Evolutionary conservation across 345 rosid genomes (phyloP).

Genomic region (Angophora floribunda): DNA sequence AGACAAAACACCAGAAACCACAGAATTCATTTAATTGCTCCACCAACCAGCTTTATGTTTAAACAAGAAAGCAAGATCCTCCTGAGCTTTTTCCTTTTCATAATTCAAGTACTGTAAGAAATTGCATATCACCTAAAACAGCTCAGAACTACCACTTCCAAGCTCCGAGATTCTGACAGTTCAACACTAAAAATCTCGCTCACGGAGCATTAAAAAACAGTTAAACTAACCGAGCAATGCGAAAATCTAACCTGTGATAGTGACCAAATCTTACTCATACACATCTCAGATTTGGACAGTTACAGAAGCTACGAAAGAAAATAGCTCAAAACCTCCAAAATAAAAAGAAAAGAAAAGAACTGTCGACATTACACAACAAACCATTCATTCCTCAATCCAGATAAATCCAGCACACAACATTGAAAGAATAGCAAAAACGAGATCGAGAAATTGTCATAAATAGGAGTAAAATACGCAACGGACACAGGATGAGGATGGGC

Average conservation of each 20-base stretch:
- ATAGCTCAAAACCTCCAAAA: not conserved
- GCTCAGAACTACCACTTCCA: not conserved
- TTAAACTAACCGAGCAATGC: not conserved
- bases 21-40: not conserved
- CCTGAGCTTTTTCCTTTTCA: not conserved
- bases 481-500: conserved; percentile 48
- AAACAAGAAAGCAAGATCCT: not conserved
- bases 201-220: not conserved
- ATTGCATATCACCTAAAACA: not conserved
- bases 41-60: not conserved
- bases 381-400: not conserved
- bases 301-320: not conserved
- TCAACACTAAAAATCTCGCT: not conserved
- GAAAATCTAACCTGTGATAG: not conserved
- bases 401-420: not conserved
- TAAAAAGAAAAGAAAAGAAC: not conserved
- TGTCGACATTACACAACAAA: not conserved
- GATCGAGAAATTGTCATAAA: not conserved
- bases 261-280: not conserved
- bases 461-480: conserved; percentile 6
- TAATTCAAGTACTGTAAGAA: not conserved
- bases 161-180: not conserved
- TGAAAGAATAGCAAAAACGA: not conserved
- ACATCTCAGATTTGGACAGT: not conserved
- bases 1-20: not conserved